Percentiles rank a stretch among this genome's conserved stretches.
Evolutionary conservation across 257 asterid species (phyloP).

Genomic region (Avicennia marina): DNA sequence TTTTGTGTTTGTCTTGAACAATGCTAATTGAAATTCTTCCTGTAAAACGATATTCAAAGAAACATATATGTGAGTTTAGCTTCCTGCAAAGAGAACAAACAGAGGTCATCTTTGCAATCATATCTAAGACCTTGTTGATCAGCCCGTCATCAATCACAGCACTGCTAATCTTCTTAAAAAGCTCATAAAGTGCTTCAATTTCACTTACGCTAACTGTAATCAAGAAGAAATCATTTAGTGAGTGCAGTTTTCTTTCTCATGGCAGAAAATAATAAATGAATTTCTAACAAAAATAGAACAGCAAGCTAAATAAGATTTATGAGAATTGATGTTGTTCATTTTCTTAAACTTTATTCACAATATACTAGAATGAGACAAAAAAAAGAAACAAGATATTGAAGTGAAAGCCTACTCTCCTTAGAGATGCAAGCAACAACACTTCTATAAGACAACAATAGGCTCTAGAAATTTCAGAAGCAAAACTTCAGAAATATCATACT

Average conservation of each 20-base stretch:
- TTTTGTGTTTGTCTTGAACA: conserved; percentile 93
- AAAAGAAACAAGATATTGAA: too few species aligned
- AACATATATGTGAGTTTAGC: neutral
- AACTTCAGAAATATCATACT: too few species aligned
- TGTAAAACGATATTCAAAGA: conserved; percentile 32
- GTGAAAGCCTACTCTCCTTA: too few species aligned
- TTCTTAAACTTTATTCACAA: too few species aligned
- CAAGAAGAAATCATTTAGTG: conserved; percentile 9
- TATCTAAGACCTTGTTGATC: conserved; percentile 73
- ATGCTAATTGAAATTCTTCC: conserved; percentile 97
- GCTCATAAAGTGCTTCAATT: conserved; percentile 95
- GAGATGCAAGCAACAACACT: too few species aligned
- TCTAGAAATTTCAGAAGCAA: too few species aligned
- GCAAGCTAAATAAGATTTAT: conserved; percentile 12
- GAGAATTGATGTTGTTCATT: too few species aligned
- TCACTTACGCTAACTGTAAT: conserved; percentile 96
- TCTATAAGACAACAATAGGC: too few species aligned
- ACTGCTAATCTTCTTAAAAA: conserved; percentile 97
- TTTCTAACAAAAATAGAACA: neutral
- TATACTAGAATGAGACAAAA: too few species aligned
- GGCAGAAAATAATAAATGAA: neutral
- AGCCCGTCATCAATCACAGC: conserved; percentile 98
- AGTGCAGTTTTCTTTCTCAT: conserved; percentile 5
- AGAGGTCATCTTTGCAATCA: conserved; percentile 2
- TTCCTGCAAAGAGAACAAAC: neutral